Evolutionary conservation across 345 rosid genomes (phyloP).

Genomic region (Psidium friedrichsthalianum): DNA sequence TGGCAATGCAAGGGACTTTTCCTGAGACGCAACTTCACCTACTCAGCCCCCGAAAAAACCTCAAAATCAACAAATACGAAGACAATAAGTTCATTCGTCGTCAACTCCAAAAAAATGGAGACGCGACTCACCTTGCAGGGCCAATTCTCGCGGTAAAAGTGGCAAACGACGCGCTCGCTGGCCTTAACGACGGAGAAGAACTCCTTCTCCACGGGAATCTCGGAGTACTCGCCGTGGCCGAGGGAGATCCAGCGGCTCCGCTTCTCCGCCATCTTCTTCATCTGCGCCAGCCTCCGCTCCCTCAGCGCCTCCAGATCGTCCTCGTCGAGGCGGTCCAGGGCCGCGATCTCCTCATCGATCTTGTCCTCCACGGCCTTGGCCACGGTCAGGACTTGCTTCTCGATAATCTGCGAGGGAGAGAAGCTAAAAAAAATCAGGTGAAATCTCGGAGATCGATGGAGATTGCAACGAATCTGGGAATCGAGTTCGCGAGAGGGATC

Average conservation of each 20-base stretch:
- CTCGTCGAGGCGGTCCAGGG: slow-evolving; percentile 66
- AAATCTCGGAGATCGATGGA: background rate
- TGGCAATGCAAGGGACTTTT: background rate
- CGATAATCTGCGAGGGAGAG: slow-evolving; percentile 43
- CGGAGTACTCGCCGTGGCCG: slow-evolving; percentile 89
- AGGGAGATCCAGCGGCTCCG: slow-evolving; percentile 89
- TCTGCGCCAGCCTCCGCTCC: slow-evolving; percentile 75
- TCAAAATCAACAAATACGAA: background rate
- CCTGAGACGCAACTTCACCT: background rate
- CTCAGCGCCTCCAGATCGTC: slow-evolving; percentile 82
- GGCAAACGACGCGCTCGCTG: slow-evolving; percentile 93
- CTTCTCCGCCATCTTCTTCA: slow-evolving; percentile 96
- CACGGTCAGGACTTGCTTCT: slow-evolving; percentile 78
- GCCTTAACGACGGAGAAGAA: slow-evolving; percentile 80
- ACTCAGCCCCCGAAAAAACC: background rate
- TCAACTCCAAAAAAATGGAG: background rate
- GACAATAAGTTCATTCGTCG: fast-evolving
- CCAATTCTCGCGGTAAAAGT: slow-evolving; percentile 96
- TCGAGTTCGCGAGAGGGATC: background rate
- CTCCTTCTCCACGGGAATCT: slow-evolving; percentile 76
- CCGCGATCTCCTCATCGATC: slow-evolving; percentile 81
- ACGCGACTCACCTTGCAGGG: slow-evolving; percentile 65
- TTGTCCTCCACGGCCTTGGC: slow-evolving; percentile 89
- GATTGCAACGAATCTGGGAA: background rate
- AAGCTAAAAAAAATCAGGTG: background rate